Evolutionary conservation across 208 protist genomes (phyloP).

Genomic region (Trypanosoma avium): DNA sequence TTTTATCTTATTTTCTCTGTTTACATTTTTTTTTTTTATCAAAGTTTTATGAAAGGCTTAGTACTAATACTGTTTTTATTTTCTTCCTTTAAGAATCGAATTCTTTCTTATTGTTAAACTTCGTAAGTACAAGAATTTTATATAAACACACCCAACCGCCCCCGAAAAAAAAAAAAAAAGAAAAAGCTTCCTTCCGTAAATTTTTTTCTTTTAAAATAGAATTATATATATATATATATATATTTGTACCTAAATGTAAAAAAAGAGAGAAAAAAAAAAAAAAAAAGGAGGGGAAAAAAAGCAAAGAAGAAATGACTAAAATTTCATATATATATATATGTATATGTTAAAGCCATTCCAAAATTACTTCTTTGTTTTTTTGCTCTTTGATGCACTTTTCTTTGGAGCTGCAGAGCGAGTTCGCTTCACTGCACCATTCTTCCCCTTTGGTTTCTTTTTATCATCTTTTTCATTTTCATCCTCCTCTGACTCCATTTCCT

Average conservation of each 20-base stretch:
- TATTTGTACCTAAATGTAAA: neutral
- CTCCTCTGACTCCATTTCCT: conserved; percentile 23
- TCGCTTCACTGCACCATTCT: conserved; percentile 30
- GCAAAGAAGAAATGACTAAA: neutral
- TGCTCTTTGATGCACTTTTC: conserved; percentile 43
- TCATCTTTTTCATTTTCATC: conserved; percentile 27
- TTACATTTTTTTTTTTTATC: too few relatives aligned
- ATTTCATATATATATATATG: conserved; percentile 9
- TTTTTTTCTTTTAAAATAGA: neutral
- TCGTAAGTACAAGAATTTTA: too few relatives aligned
- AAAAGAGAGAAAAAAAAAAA: neutral
- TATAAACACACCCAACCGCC: neutral
- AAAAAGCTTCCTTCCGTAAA: neutral
- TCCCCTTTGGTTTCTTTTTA: conserved; percentile 3
- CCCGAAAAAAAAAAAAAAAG: conserved; percentile 16
- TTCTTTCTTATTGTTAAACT: too few relatives aligned
- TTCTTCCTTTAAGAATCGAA: too few relatives aligned
- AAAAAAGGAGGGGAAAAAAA: neutral
- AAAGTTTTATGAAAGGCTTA: too few relatives aligned
- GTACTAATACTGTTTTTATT: too few relatives aligned
- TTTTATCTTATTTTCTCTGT: too few relatives aligned
- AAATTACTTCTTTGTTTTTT: conserved; percentile 42
- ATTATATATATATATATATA: conserved; percentile 14
- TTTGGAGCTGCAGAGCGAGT: conserved; percentile 31
- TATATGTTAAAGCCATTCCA: neutral